Conservation (phyloP, 2,329 filamentous ascomycete genomes). For the Aspergillus jensenii region DNA sequence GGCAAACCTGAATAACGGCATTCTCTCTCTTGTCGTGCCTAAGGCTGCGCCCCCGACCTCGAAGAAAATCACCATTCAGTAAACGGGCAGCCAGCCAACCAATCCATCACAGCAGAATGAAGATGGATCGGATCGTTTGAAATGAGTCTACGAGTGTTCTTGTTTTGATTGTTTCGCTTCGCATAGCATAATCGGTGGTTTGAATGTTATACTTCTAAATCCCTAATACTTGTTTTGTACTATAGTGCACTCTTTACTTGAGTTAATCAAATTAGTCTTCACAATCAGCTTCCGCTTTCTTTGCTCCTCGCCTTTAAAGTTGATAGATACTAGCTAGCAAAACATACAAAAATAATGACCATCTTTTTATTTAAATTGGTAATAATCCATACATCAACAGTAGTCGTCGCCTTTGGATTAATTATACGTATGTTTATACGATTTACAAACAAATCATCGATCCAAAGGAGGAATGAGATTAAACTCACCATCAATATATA, state of each 20-base stretch:
- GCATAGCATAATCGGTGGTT: background rate
- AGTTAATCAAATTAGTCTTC: background rate
- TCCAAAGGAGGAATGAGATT: no score
- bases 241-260: background rate
- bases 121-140: background rate
- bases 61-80: conserved; percentile 59
- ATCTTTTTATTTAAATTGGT: no score
- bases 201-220: background rate
- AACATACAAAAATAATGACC: no score
- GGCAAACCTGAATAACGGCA: conserved; percentile 61
- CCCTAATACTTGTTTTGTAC: background rate
- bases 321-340: no score
- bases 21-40: conserved; percentile 58
- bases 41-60: conserved; percentile 51
- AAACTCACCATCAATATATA: no score
- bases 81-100: conserved; percentile 17
- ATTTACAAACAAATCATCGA: no score
- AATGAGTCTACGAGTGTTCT: background rate
- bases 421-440: no score
- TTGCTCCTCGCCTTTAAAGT: background rate
- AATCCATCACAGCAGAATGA: background rate
- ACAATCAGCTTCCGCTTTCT: background rate
- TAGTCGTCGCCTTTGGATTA: no score
- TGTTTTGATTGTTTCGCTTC: background rate
- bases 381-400: no score